Conservation (phyloP, 2,329 filamentous ascomycete genomes). For the Pyrenophora graminea region DNA sequence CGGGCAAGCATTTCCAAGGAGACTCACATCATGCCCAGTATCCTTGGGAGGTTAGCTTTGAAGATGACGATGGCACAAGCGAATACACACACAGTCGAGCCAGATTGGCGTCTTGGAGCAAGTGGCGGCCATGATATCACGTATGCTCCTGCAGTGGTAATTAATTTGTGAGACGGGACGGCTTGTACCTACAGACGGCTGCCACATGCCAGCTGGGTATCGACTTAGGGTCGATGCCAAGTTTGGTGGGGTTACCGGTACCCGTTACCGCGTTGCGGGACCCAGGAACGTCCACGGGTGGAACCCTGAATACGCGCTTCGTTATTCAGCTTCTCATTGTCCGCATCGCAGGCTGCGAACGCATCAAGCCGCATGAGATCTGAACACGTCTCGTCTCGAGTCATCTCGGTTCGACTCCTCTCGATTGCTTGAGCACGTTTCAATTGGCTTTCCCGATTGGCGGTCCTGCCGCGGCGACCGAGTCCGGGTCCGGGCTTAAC, state of each 20-base stretch:
- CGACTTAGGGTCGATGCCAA: conserved; percentile 17
- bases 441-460: conserved; percentile 12
- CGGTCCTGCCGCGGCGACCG: conserved; percentile 10
- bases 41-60: conserved; percentile 40
- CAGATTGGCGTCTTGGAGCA: conserved; percentile 38
- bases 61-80: conserved; percentile 40
- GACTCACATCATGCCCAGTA: conserved; percentile 62
- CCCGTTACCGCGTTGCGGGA: conserved; percentile 1
- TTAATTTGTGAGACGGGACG: neutral
- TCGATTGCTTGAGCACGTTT: conserved; percentile 18
- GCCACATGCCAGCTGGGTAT: conserved; percentile 4
- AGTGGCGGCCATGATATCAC: conserved; percentile 15
- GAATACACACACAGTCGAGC: conserved; percentile 45
- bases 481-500: conserved; percentile 12
- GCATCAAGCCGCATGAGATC: neutral
- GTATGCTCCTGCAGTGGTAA: neutral
- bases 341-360: neutral
- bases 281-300: neutral
- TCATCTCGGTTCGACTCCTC: no score
- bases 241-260: conserved; percentile 19
- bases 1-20: conserved; percentile 4
- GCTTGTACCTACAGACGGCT: conserved; percentile 4
- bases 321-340: conserved; percentile 7
- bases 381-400: neutral
- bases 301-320: conserved; percentile 17